Evolutionary conservation across 164 flowering plant genomes (phyloP).

Genomic region (Dillenia suffruticosa): DNA sequence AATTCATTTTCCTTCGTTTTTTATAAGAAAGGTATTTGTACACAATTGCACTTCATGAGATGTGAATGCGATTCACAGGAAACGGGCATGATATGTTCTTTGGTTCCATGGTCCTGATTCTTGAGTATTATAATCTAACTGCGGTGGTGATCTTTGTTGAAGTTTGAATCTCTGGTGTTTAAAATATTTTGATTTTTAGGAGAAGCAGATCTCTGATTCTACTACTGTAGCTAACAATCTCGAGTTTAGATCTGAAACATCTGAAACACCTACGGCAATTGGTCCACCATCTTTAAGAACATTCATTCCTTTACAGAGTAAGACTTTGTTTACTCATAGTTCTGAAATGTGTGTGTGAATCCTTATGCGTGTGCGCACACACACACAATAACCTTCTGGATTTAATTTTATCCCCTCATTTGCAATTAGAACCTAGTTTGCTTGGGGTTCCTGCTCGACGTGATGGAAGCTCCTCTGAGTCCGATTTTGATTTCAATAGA

Average conservation of each 20-base stretch:
- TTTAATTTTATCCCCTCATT: conserved; percentile 3
- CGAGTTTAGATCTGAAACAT: conserved; percentile 41
- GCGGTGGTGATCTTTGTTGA: no score
- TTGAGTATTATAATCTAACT: no score
- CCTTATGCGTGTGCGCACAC: no score
- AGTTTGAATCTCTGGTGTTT: no score
- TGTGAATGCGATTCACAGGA: no score
- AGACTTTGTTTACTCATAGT: neutral
- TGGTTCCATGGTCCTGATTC: no score
- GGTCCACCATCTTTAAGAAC: conserved; percentile 32
- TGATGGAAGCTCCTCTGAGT: conserved; percentile 35
- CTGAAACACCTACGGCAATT: conserved; percentile 30
- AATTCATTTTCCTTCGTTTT: no score
- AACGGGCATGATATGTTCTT: no score
- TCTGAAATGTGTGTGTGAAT: neutral
- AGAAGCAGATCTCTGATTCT: conserved; percentile 33
- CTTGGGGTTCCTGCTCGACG: conserved; percentile 59
- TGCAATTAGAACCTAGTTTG: conserved; percentile 52
- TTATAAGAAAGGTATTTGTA: no score
- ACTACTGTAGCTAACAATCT: conserved; percentile 18
- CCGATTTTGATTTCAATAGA: conserved; percentile 37
- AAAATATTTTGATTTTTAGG: conserved; percentile 23
- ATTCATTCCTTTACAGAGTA: conserved; percentile 56
- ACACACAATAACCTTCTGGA: no score
- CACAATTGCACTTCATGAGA: no score